phyloP scores from a whole-genome alignment of 371 early-diverging fungal genomes.

The Mortierella sp. region DNA sequence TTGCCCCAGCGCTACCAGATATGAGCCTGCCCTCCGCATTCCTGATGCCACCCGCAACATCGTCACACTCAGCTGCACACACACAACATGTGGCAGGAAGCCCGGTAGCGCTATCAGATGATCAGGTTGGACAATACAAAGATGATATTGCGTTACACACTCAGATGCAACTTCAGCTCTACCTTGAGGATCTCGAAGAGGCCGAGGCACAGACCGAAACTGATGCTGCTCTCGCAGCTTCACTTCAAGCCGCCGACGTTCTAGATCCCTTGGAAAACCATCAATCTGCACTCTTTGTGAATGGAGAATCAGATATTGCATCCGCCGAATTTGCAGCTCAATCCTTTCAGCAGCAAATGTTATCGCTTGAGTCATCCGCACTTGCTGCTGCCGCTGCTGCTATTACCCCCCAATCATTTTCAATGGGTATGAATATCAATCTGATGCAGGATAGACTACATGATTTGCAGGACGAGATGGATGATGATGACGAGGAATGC shows the following conservation, averaged over 20 bases:
- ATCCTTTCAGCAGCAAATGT: constrained; percentile 37
- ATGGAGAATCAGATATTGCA: neutral
- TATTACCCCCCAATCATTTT: constrained; percentile 8
- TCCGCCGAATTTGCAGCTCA: constrained; percentile 6
- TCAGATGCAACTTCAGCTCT: constrained; percentile 42
- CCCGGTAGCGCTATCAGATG: neutral
- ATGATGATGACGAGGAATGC: constrained; percentile 48
- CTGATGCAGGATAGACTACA: constrained; percentile 8
- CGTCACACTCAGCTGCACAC: constrained; percentile 1
- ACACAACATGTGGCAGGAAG: neutral
- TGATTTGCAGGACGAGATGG: constrained; percentile 21
- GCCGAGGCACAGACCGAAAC: constrained; percentile 15
- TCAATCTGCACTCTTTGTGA: neutral
- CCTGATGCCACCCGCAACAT: constrained; percentile 33
- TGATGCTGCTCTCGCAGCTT: constrained; percentile 19
- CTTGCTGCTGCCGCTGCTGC: constrained; percentile 18
- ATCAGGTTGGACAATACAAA: constrained; percentile 29
- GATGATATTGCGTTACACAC: constrained; percentile 36
- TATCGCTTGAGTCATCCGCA: constrained; percentile 24
- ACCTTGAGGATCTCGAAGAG: constrained; percentile 44
- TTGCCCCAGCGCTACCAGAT: neutral
- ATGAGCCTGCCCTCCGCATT: constrained; percentile 72
- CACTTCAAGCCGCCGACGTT: neutral
- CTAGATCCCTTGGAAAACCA: neutral
- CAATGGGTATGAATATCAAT: constrained; percentile 6